Conservation (phyloP, 2,329 filamentous ascomycete species). For the Claviceps maximensis region DNA sequence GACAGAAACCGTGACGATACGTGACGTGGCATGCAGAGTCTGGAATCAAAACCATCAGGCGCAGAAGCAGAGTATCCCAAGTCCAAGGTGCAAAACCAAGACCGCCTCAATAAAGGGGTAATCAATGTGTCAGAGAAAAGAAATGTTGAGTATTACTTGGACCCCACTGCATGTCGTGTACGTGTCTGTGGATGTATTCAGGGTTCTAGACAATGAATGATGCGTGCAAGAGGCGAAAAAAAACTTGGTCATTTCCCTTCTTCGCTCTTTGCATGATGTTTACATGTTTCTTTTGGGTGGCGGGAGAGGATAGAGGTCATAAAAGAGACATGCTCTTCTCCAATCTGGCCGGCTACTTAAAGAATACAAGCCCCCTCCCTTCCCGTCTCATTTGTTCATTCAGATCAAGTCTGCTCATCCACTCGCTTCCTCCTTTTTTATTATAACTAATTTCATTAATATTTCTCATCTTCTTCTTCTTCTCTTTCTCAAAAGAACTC, state of each 20-base stretch:
- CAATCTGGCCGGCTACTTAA: conserved; percentile 16
- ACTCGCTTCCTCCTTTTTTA: not conserved
- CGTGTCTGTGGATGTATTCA: not conserved
- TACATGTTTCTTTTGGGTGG: not conserved
- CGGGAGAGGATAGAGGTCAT: too few species aligned
- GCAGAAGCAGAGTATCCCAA: too few species aligned
- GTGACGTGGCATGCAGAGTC: too few species aligned
- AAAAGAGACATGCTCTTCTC: not conserved
- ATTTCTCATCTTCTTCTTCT: not conserved
- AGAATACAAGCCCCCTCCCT: conserved; percentile 11
- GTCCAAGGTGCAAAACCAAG: too few species aligned
- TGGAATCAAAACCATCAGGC: too few species aligned
- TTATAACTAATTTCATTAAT: not conserved
- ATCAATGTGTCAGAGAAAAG: too few species aligned
- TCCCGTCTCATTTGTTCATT: not conserved
- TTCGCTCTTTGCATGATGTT: not conserved
- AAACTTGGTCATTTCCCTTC: not conserved
- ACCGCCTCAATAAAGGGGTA: too few species aligned
- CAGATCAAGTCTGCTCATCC: not conserved
- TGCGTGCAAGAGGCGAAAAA: not conserved
- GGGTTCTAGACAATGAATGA: not conserved
- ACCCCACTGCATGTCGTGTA: too few species aligned
- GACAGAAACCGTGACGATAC: too few species aligned
- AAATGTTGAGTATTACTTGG: too few species aligned
- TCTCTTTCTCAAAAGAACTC: not conserved